Base-by-base conservation (phyloP, 768 basidiomycete genomes). In the Termitomyces sp. region DNA sequence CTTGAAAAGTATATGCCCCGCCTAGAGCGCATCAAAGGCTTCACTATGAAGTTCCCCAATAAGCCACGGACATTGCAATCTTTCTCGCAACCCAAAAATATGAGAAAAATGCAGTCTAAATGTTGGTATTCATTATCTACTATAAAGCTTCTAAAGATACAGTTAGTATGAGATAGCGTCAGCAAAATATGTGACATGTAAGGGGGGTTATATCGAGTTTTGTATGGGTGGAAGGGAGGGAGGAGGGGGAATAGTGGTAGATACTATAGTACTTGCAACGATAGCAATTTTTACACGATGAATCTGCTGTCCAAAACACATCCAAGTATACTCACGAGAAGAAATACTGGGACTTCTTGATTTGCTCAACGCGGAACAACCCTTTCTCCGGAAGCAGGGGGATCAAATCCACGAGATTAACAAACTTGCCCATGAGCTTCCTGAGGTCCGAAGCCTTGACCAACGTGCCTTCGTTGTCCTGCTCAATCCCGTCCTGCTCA, bases 371-470 rank as follows among this genome's bases (percentile, higher is more conserved):
- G 62, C 91, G 82, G 70, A 98, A 97, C 56, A 78, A 76, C 55
- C 96, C 96, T 76, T 91, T 93, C 71, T 83, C 69, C 0, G 96
- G 96, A 22, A 94, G 71, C 0, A 86, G 88, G 0, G 95, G 95
- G 20, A 98, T 71, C 63, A 95, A 62, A 64, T 91, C 88, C 33
- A 76, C 72, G 44, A 98, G 72, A 63, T 84, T 78, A 54, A 97
- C 82, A 68, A 93, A 94, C 76, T 83, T 86, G 75, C 79, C 77
- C 65, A 71, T 62, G 30, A 79, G 63, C 56, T 68, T 64, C 32
- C 65, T 58, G 20, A 57, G 55, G 42, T 62, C 69, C 14, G 64
- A 58, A 22, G 70, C 64, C 53, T 65, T 72, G 59, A 64, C 63
- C 58, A 44, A 64, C 58, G 42, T 58, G 47, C 56, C 64, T 32